These are phyloP conservation scores for Luvunga scandens DNA, from an alignment of 345 rosid species.

Conservation along the genomic window DNA sequence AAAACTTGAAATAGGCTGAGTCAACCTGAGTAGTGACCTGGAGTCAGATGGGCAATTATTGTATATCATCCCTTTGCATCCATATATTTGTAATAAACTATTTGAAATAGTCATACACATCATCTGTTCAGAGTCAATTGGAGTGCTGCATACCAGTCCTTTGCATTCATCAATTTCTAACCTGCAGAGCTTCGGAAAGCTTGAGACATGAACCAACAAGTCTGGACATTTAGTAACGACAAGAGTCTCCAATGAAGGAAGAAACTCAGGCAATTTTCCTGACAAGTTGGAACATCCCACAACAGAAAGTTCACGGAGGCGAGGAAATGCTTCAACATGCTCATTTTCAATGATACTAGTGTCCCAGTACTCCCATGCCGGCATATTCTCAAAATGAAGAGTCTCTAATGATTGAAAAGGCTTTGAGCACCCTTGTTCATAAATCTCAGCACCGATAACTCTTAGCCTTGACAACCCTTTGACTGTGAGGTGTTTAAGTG, in stretches of 20 bases:
- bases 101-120: not conserved
- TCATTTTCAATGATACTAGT: not conserved
- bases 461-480: not conserved
- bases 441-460: not conserved
- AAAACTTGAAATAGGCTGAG: not conserved
- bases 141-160: not conserved
- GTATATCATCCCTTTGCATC: not conserved
- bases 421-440: not conserved
- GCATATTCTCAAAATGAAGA: not conserved
- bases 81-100: not conserved
- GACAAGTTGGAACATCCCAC: not conserved
- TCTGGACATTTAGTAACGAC: not conserved
- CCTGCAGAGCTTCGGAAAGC: not conserved
- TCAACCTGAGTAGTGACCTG: not conserved
- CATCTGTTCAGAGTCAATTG: not conserved
- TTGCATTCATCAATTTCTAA: not conserved
- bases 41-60: not conserved
- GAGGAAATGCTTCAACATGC: not conserved
- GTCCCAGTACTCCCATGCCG: not conserved
- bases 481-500: not conserved
- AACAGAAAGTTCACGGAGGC: not conserved
- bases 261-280: not conserved
- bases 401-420: slow-evolving; percentile 3
- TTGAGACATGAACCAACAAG: not conserved
- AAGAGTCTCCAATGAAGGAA: slow-evolving; percentile 1